Evolutionary conservation across 129 eudicot species (phyloP), one percentile per base, ranked within the genome.

Genomic region (Tagetes patula): DNA sequence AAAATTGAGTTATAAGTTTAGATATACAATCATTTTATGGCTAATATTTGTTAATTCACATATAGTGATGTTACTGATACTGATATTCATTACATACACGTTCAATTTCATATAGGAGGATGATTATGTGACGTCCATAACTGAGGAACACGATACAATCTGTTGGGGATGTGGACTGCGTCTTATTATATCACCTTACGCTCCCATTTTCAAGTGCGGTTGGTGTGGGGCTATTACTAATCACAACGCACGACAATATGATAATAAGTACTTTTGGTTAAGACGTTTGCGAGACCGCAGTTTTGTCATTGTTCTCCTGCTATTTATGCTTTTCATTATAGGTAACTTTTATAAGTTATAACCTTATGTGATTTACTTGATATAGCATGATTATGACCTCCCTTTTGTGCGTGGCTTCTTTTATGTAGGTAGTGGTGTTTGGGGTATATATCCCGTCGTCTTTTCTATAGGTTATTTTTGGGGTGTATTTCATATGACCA

Each of bases 121-220:
- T 76, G 83, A 87, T 63, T 64, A 67, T 34, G 79, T 79, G 45
- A 65, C 85, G 61, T 67, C 89, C 27, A 76, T 82, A 43, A 71
- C 31, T 56, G 89, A 75, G 62, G 92, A 87, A 48, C 84, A 71
- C 69, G 97, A 90, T 75, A 77, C 89, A 75, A 86, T 69, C 42
- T 94, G 99, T 63, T 94, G 99, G 99, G 99, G 99, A 69, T 94
- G 99, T 86, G 99, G 99, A 67, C 83, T 86, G 64, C 89, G 84
- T 46, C 88, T 94, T 39, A 77, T 85, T 71, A 85, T 94, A 72
- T 78, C 97, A 70, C 86, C 96, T 52, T 74, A 85, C 80, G 88
- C 94, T 64, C 87, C 99, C 38, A 60, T 85, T 74, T 94, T 88
- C 75, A 90, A 83, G 73, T 94, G 99, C 40, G 89, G 93, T 59